These are phyloP conservation scores for Huntiella savannae DNA, from an alignment of 2,329 filamentous ascomycete species.

Conservation along the genomic window DNA sequence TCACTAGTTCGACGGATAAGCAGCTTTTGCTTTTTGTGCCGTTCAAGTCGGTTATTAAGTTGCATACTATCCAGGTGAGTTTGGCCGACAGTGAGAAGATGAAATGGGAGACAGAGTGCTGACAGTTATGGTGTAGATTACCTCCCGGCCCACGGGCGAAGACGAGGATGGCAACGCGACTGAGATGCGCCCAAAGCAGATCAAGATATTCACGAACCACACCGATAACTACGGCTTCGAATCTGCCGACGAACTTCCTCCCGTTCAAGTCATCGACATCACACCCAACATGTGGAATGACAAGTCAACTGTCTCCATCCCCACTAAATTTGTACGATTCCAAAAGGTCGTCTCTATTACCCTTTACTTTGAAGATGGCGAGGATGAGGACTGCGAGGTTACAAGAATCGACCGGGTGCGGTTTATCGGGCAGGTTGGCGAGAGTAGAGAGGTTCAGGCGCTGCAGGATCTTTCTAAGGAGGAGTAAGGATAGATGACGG, in stretches of 20 bases:
- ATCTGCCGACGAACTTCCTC: slow-evolving; percentile 71
- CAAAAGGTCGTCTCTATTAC: slow-evolving; percentile 79
- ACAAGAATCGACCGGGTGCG: slow-evolving; percentile 62
- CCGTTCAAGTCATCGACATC: slow-evolving; percentile 65
- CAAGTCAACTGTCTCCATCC: slow-evolving; percentile 52
- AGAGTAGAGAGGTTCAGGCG: slow-evolving; percentile 86
- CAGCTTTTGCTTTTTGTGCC: slow-evolving; percentile 87
- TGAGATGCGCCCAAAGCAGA: slow-evolving; percentile 61
- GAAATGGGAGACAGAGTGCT: neutral
- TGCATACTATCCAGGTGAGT: slow-evolving; percentile 57
- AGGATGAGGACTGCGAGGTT: slow-evolving; percentile 53
- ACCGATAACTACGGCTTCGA: slow-evolving; percentile 85
- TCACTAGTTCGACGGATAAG: slow-evolving; percentile 93
- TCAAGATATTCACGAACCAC: slow-evolving; percentile 76
- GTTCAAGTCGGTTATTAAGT: slow-evolving; percentile 72
- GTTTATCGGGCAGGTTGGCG: slow-evolving; percentile 72
- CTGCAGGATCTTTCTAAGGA: slow-evolving; percentile 64
- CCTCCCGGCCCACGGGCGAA: slow-evolving; percentile 42
- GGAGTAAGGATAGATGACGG: slow-evolving; percentile 24
- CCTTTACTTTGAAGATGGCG: slow-evolving; percentile 74
- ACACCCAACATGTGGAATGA: slow-evolving; percentile 62
- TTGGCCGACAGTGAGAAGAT: neutral
- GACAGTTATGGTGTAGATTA: slow-evolving; percentile 43
- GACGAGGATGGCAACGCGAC: slow-evolving; percentile 48
- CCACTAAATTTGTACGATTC: slow-evolving; percentile 87